These are phyloP conservation scores for Miscanthus lutarioriparius DNA, from an alignment of 176 grass and related monocot genomes.

Conservation along the genomic window DNA sequence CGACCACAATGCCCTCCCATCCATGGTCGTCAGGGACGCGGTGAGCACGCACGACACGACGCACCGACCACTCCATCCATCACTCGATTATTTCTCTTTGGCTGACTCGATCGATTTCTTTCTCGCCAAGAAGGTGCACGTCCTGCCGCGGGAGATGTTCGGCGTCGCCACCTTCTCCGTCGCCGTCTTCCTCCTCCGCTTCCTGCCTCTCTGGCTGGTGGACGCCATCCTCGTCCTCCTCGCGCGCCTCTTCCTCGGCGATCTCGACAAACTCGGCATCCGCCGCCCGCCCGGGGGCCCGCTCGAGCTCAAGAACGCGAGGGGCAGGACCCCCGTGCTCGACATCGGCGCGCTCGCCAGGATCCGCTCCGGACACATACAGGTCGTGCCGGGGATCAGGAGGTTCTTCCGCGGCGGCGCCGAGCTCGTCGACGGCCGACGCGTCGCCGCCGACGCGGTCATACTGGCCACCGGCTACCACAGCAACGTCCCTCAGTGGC, in stretches of 20 bases:
- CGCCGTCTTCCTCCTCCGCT: conserved; percentile 55
- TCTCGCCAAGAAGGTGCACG: conserved; percentile 62
- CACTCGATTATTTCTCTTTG: no score
- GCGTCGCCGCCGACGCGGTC: conserved; percentile 54
- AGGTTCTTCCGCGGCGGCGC: conserved; percentile 42
- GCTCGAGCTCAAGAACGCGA: conserved; percentile 65
- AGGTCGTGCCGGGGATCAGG: conserved; percentile 67
- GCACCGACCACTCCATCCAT: no score
- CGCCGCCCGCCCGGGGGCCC: conserved; percentile 49
- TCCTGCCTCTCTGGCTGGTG: conserved; percentile 62
- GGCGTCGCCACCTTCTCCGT: conserved; percentile 74
- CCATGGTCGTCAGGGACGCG: conserved; percentile 77
- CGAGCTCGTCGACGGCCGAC: conserved; percentile 60
- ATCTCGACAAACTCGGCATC: conserved; percentile 58
- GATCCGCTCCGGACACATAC: conserved; percentile 69
- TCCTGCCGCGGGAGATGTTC: conserved; percentile 72
- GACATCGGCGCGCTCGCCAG: conserved; percentile 64
- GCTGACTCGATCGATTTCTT: background rate
- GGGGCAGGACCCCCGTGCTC: conserved; percentile 71
- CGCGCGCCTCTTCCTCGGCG: conserved; percentile 62
- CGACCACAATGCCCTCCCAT: conserved; percentile 63
- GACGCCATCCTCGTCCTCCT: conserved; percentile 72
- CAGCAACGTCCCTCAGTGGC: conserved; percentile 80
- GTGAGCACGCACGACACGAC: conserved; percentile 46
- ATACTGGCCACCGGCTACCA: conserved; percentile 80